A percentile compares a stretch with the other conserved stretches of the same genome.
Evolutionary conservation across 495 filamentous ascomycete species (phyloP).

Genomic region (Usnea hakonensis): DNA sequence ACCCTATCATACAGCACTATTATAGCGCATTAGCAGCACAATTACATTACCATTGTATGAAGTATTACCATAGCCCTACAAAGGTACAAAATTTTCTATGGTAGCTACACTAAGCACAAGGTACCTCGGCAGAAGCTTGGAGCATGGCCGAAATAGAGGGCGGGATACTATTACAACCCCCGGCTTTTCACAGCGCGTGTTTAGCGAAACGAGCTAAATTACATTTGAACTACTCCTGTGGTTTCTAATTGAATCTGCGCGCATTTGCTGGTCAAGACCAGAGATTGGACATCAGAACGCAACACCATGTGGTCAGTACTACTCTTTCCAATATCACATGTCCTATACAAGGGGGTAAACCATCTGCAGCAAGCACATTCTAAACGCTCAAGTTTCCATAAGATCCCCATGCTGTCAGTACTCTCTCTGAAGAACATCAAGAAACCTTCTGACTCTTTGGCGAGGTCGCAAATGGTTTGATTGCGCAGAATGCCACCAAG

Average conservation of each 20-base stretch:
- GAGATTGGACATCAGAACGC: not conserved
- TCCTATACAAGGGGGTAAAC: not conserved
- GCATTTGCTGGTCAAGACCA: not conserved
- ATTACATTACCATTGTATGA: no score
- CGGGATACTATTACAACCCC: no score
- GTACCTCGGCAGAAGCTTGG: no score
- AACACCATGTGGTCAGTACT: constrained; percentile 19
- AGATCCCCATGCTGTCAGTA: constrained; percentile 85
- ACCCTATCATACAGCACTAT: no score
- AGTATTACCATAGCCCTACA: no score
- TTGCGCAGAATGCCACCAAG: constrained; percentile 89
- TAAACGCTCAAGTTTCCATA: constrained; percentile 96
- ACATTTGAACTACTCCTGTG: no score
- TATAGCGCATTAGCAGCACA: no score
- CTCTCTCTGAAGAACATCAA: not conserved
- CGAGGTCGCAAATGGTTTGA: constrained; percentile 95
- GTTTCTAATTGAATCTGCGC: not conserved
- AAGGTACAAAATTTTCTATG: no score
- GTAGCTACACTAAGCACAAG: no score
- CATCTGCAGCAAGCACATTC: constrained; percentile 73
- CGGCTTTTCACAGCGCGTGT: not conserved
- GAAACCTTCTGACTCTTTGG: constrained; percentile 5
- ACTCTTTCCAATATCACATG: not conserved
- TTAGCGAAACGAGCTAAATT: not conserved
- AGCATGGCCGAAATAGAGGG: no score